phyloP scores from a whole-genome alignment of 805 yeast genomes.

The Hanseniaspora meyeri region DNA sequence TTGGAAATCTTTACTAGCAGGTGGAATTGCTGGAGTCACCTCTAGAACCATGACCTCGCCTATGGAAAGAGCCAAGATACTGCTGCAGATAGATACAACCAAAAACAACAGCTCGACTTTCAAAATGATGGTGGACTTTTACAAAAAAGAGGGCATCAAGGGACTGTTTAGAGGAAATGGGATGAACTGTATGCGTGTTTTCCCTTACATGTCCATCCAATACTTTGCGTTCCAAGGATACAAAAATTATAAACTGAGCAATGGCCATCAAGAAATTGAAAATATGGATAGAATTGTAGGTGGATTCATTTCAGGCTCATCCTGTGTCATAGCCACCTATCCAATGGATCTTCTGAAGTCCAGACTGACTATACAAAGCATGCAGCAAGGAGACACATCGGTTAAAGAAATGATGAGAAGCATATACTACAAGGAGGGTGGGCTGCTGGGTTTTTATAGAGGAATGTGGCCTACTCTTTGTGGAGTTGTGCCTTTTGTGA shows the following conservation, averaged over 20 bases:
- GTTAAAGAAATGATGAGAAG: constrained; percentile 31
- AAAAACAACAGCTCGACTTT: constrained; percentile 26
- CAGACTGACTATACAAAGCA: constrained; percentile 73
- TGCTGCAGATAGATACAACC: constrained; percentile 71
- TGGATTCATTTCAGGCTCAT: constrained; percentile 72
- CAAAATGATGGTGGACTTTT: constrained; percentile 47
- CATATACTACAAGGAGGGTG: constrained; percentile 72
- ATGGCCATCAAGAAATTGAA: constrained; percentile 7
- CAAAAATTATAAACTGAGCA: constrained; percentile 33
- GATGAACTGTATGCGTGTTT: constrained; percentile 73
- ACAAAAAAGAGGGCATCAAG: constrained; percentile 79
- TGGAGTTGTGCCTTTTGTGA: constrained; percentile 95
- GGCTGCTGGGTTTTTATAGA: constrained; percentile 59
- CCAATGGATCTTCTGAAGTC: constrained; percentile 89
- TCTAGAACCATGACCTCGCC: constrained; percentile 91
- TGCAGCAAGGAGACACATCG: constrained; percentile 34
- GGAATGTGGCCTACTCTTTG: constrained; percentile 84
- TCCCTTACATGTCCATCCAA: constrained; percentile 92
- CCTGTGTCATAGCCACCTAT: constrained; percentile 71
- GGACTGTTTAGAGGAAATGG: constrained; percentile 89
- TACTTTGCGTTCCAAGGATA: constrained; percentile 67
- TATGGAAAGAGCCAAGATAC: constrained; percentile 82
- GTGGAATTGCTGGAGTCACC: constrained; percentile 68
- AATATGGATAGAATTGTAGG: constrained; percentile 49
- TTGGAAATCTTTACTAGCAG: constrained; percentile 49